Evolutionary conservation across 352 stramenopile species (phyloP), one percentile per base, ranked within the genome.

Genomic region (Globisporangium heterothallicum): DNA sequence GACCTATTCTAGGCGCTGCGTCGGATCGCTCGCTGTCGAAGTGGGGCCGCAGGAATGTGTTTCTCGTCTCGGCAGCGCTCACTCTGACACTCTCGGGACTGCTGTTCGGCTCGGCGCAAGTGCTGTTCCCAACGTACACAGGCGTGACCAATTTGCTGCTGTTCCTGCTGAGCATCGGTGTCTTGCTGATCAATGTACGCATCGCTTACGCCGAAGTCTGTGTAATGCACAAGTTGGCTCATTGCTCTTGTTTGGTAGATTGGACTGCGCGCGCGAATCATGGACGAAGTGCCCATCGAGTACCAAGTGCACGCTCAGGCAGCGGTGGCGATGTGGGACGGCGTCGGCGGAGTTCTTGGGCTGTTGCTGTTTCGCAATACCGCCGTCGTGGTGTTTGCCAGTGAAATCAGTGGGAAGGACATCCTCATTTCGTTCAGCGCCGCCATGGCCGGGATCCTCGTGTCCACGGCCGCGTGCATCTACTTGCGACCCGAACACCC

Each of bases 291-390:
- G 10, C 71, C 74, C 7, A 71, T 86, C 21, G 75, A 86, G 57
- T 91, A 78, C 58, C 80, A 91, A 50, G 76, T 91, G 24, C 80
- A 91, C 44, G 80, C 80, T 6, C 80, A 91, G 47, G 72, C 78
- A 14, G 81, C 75, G 6, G 40, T 88, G 19, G 53, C 67, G 7
- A 86, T 91, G 58, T 91, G 79, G 72, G 70, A 78, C 44, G 78
- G 77, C 22, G 60, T 88, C 8, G 80, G 80, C 40, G 66, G 75
- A 1, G 60, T 84, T 4, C 49, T 87, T 1, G 77, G 79, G 9
- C 75, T 81, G 25, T 40, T 87, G 13, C 59, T 88, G 1, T 85
- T 91, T 53, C 70, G 75, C n/a, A 74, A 71, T 34, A 82, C 74
- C 4, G 68, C 78, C 3, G 75, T 79, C 5, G 76, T 88, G 21